Percentiles rank a stretch among this genome's conserved stretches.
Conservation (phyloP, 768 basidiomycete species). For the Termitomyces sp. region DNA sequence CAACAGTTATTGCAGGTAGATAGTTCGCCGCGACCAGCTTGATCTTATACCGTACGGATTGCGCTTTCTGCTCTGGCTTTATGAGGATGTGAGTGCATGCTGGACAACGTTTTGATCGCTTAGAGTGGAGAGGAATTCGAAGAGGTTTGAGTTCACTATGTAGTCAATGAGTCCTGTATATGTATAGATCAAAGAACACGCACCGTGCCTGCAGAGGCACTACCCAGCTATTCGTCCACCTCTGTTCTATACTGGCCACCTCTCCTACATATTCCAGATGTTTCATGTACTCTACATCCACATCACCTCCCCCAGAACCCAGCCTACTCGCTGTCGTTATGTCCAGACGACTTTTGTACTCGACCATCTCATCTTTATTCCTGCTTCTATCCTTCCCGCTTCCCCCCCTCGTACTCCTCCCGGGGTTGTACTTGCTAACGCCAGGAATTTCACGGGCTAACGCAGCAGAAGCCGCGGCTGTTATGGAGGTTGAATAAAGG, state of each 20-base stretch:
- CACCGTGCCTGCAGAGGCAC: constrained; percentile 60
- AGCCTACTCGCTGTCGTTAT: constrained; percentile 46
- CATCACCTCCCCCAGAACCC: constrained; percentile 57
- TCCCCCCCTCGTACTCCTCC: constrained; percentile 38
- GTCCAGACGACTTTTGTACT: constrained; percentile 71
- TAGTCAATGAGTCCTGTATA: not conserved
- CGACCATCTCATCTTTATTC: constrained; percentile 73
- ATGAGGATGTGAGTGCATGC: constrained; percentile 94
- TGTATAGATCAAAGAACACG: constrained; percentile 15
- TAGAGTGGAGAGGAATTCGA: constrained; percentile 89
- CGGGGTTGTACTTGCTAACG: constrained; percentile 70
- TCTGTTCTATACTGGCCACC: constrained; percentile 67
- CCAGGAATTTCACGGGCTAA: constrained; percentile 85
- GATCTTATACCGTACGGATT: constrained; percentile 93
- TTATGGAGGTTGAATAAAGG: constrained; percentile 74
- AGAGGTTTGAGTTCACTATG: constrained; percentile 77
- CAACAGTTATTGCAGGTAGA: constrained; percentile 77
- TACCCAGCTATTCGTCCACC: constrained; percentile 81
- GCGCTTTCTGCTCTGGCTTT: constrained; percentile 96
- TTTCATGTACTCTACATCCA: constrained; percentile 65
- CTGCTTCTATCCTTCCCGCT: constrained; percentile 56
- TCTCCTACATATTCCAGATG: constrained; percentile 55
- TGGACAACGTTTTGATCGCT: constrained; percentile 93
- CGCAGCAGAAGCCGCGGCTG: constrained; percentile 85
- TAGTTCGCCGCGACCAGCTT: constrained; percentile 96